These are phyloP conservation scores for Vachellia pachyceras DNA, from an alignment of 306 rosid species.

Conservation along the genomic window DNA sequence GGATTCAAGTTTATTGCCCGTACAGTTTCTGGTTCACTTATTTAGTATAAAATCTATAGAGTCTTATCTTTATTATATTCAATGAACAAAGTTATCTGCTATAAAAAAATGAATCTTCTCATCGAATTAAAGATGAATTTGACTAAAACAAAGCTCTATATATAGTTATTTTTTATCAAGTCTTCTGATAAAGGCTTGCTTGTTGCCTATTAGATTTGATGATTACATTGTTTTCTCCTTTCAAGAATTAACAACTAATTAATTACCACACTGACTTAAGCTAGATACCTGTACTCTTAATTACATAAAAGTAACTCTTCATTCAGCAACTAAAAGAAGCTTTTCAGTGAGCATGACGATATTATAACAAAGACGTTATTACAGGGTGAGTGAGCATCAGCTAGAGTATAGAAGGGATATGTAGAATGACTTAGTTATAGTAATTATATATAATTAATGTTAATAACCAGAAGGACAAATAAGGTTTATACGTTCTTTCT, in stretches of 20 bases:
- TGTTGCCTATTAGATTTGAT: too few relatives aligned
- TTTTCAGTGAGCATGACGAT: not conserved
- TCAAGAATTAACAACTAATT: too few relatives aligned
- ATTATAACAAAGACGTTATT: not conserved
- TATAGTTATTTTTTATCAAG: not conserved
- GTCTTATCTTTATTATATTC: too few relatives aligned
- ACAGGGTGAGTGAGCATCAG: too few relatives aligned
- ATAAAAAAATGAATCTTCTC: too few relatives aligned
- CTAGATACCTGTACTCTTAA: not conserved
- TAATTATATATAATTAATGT: not conserved
- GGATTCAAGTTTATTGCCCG: too few relatives aligned
- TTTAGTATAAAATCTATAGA: too few relatives aligned
- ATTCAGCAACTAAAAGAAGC: not conserved
- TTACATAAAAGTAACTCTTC: not conserved
- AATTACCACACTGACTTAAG: not conserved
- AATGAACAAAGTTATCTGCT: too few relatives aligned
- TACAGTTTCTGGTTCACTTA: too few relatives aligned
- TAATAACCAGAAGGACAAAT: not conserved
- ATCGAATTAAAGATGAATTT: too few relatives aligned
- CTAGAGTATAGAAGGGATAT: not conserved
- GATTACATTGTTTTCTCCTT: not conserved
- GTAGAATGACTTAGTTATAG: not conserved
- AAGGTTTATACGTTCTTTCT: not conserved
- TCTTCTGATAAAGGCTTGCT: not conserved
- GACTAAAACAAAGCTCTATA: not conserved